phyloP scores from a whole-genome alignment of 805 yeast genomes.

The Peterozyma xylosa region DNA sequence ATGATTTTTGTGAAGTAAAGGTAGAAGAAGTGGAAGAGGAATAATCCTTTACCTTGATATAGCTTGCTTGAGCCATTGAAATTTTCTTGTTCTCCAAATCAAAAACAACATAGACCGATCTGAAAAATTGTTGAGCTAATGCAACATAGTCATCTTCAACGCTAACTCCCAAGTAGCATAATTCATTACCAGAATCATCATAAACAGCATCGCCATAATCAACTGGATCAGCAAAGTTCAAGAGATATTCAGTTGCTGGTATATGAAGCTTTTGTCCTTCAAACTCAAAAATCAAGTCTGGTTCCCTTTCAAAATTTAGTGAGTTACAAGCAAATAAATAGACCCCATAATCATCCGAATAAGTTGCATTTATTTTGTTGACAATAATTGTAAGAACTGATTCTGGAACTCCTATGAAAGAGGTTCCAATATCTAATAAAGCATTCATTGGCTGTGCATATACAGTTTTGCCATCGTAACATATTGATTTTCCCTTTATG shows the following conservation, averaged over 20 bases:
- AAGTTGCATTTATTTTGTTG: constrained; percentile 2
- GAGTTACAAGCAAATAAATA: constrained; percentile 8
- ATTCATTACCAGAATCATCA: constrained; percentile 4
- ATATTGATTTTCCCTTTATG: constrained; percentile 11
- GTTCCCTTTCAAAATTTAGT: constrained; percentile 8
- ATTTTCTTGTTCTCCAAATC: constrained; percentile 52
- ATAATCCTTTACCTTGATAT: constrained; percentile 10
- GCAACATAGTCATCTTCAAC: constrained; percentile 20
- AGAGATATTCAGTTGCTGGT: constrained; percentile 2
- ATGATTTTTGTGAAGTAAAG: too few relatives aligned
- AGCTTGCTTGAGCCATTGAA: constrained; percentile 43
- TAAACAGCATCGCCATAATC: constrained; percentile 3
- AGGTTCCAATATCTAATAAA: constrained; percentile 11
- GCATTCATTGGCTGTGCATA: constrained; percentile 9
- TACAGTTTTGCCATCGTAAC: constrained; percentile 5
- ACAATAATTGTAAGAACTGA: constrained; percentile 7
- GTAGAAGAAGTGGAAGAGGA: not conserved
- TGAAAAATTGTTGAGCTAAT: constrained; percentile 60
- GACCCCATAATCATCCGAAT: constrained; percentile 1
- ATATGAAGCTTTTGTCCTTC: constrained; percentile 1
- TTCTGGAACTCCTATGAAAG: constrained; percentile 8
- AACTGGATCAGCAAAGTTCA: constrained; percentile 5
- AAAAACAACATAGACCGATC: constrained; percentile 58
- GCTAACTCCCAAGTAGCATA: constrained; percentile 16
- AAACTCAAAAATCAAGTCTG: constrained; percentile 6